Conservation (phyloP, 306 rosid species). For the Medicago ruthenica region DNA sequence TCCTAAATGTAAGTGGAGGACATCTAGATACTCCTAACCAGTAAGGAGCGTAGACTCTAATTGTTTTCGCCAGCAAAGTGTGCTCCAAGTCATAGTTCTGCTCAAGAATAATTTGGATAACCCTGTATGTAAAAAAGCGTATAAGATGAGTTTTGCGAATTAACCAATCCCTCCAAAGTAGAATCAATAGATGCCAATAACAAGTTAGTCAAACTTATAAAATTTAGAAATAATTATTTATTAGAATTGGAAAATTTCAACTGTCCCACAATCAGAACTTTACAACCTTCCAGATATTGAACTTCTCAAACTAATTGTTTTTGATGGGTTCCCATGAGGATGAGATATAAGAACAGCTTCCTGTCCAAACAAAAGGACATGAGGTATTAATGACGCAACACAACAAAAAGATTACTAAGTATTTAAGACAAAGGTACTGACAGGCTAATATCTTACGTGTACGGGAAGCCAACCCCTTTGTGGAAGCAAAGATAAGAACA, state of each 20-base stretch:
- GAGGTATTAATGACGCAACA: constrained; percentile 1
- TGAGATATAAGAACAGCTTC: constrained; percentile 92
- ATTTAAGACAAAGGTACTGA: constrained; percentile 10
- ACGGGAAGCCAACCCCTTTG: constrained; percentile 96
- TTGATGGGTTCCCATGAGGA: constrained; percentile 74
- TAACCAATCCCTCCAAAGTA: constrained; percentile 37
- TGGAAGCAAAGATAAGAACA: constrained; percentile 90
- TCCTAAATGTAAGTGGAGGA: constrained; percentile 81
- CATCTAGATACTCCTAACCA: constrained; percentile 86
- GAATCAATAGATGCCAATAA: constrained; percentile 20
- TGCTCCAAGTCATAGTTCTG: constrained; percentile 67
- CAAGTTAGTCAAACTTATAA: constrained; percentile 28
- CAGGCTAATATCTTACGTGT: constrained; percentile 55
- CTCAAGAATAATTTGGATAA: constrained; percentile 86
- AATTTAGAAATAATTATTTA: not conserved
- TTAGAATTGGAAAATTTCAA: constrained; percentile 29
- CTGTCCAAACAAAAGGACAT: constrained; percentile 51
- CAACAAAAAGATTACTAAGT: constrained; percentile 8
- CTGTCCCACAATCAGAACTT: constrained; percentile 30
- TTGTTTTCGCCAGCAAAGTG: constrained; percentile 68
- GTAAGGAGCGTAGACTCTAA: constrained; percentile 88
- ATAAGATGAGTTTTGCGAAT: constrained; percentile 42
- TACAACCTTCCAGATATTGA: constrained; percentile 93
- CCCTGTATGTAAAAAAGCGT: constrained; percentile 66
- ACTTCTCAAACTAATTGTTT: constrained; percentile 85